Percentiles rank a stretch among this genome's conserved stretches.
Conservation (phyloP, 2,329 filamentous ascomycete genomes). For the Trichophyton simii region DNA sequence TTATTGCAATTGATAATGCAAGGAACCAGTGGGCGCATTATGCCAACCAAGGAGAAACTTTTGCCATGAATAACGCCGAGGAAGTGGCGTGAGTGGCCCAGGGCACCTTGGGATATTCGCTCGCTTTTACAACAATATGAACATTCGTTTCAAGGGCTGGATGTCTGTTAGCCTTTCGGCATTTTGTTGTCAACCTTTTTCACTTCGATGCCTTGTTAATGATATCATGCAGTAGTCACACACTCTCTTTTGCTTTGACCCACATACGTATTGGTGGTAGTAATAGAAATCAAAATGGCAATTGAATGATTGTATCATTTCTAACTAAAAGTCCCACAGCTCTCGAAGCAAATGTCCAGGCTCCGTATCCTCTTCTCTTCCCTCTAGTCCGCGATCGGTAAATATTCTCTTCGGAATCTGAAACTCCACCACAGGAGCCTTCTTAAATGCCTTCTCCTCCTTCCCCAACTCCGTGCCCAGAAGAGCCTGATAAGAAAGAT, state of each 20-base stretch:
- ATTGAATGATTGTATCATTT: background rate
- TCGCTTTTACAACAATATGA: background rate
- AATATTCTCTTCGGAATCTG: conserved; percentile 85
- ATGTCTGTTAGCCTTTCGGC: background rate
- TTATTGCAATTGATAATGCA: background rate
- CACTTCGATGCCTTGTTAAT: too few species aligned
- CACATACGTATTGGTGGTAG: background rate
- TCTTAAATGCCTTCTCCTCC: conserved; percentile 63
- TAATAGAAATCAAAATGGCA: background rate
- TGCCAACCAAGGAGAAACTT: background rate
- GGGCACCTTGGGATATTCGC: too few species aligned
- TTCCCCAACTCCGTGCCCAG: conserved; percentile 62
- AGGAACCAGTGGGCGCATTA: background rate
- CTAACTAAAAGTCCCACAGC: conserved; percentile 41
- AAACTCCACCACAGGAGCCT: conserved; percentile 78
- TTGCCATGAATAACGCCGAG: background rate
- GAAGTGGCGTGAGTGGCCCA: background rate
- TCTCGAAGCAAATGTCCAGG: conserved; percentile 25
- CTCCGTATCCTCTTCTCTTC: conserved; percentile 29
- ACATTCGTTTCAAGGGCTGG: background rate
- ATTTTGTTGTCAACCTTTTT: background rate
- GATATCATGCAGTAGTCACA: background rate
- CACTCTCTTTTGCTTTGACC: background rate
- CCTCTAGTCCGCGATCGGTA: conserved; percentile 29
- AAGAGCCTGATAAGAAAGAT: conserved; percentile 71